phyloP scores from a whole-genome alignment of 768 basidiomycete species.

The Tylopilus plumbeoviolaceoides region DNA sequence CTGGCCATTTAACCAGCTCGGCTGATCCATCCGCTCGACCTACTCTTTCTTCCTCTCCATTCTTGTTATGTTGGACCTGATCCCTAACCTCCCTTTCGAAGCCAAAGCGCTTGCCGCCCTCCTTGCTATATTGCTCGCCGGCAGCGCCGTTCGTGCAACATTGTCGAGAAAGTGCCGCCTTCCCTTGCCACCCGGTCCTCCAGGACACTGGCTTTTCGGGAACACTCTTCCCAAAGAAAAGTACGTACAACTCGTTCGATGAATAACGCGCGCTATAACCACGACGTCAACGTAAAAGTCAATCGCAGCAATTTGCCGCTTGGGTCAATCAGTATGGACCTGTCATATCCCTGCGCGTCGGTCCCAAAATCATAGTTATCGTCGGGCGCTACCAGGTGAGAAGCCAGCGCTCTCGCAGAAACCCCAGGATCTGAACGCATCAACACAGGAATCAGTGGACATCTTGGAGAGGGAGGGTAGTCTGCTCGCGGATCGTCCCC shows the following conservation, averaged over 20 bases:
- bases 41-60: not conserved
- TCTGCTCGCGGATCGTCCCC: constrained; percentile 50
- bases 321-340: constrained; percentile 62
- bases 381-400: constrained; percentile 37
- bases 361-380: constrained; percentile 33
- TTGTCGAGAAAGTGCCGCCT: constrained; percentile 13
- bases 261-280: not conserved
- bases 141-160: constrained; percentile 7
- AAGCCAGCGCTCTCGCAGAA: not conserved
- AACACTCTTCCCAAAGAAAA: constrained; percentile 25
- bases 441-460: constrained; percentile 49
- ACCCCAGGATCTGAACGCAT: not conserved
- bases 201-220: constrained; percentile 33
- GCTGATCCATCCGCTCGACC: not conserved
- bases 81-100: constrained; percentile 4
- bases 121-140: constrained; percentile 13
- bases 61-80: constrained; percentile 7
- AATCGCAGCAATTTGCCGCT: constrained; percentile 46
- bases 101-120: constrained; percentile 19
- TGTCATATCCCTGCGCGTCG: constrained; percentile 53
- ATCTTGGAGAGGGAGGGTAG: constrained; percentile 68
- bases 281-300: constrained; percentile 7
- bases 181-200: constrained; percentile 30
- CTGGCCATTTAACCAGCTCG: constrained; percentile 12
- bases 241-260: constrained; percentile 10